phyloP scores from a whole-genome alignment of 305 asterid genomes.

The Withania somnifera region DNA sequence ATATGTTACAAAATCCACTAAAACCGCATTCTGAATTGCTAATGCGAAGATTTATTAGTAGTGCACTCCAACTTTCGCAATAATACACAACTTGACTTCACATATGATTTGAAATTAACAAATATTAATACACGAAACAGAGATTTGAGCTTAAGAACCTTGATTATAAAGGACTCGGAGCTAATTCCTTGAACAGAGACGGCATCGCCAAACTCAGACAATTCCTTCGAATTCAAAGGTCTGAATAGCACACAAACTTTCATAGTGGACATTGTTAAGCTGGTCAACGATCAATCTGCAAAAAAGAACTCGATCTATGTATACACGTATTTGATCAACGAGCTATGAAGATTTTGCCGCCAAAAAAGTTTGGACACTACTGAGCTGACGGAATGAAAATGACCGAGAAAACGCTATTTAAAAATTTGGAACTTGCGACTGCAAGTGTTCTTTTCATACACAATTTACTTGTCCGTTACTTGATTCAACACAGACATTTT shows the following conservation, averaged over 20 bases:
- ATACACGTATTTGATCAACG: neutral
- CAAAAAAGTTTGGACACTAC: neutral
- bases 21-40: neutral
- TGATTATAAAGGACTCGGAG: conserved; percentile 51
- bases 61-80: neutral
- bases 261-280: conserved; percentile 41
- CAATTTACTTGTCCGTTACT: no score
- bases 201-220: conserved; percentile 49
- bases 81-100: neutral
- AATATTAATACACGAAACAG: neutral
- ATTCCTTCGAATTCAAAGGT: conserved; percentile 63
- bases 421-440: neutral
- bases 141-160: conserved; percentile 26
- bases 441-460: neutral
- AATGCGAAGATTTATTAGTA: neutral
- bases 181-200: conserved; percentile 40
- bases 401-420: neutral
- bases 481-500: no score
- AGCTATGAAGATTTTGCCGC: neutral
- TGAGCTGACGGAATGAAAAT: neutral
- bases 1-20: neutral
- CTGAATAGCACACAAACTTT: conserved; percentile 74
- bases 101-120: neutral
- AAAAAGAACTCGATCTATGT: neutral
- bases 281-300: neutral